Percentiles rank a stretch among this genome's conserved stretches.
Evolutionary conservation across 2,329 filamentous ascomycete species (phyloP).

Genomic region (Ascocoryne sarcoides): DNA sequence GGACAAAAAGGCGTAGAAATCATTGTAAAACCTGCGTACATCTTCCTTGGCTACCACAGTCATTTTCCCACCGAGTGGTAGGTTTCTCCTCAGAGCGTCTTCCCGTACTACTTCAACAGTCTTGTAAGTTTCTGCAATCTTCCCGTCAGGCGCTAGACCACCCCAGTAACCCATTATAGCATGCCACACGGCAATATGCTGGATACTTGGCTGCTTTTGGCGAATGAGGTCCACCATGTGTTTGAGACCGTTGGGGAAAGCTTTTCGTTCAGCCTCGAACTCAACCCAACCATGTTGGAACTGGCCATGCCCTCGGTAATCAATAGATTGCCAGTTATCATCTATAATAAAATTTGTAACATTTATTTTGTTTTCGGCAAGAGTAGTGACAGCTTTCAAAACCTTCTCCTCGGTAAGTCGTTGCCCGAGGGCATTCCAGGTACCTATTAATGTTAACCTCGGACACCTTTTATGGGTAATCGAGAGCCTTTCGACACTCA

Average conservation of each 20-base stretch:
- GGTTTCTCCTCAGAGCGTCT: constrained; percentile 36
- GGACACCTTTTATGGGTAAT: neutral
- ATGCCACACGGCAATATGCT: constrained; percentile 91
- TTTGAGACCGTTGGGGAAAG: constrained; percentile 75
- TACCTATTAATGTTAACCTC: constrained; percentile 39
- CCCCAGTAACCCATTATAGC: constrained; percentile 86
- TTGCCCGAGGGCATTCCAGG: constrained; percentile 90
- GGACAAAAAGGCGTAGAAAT: constrained; percentile 80
- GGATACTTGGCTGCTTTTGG: constrained; percentile 58
- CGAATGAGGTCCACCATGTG: constrained; percentile 62
- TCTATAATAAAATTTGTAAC: constrained; percentile 88
- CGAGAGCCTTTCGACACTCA: constrained; percentile 12
- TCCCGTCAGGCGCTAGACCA: constrained; percentile 66
- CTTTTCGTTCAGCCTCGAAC: constrained; percentile 75
- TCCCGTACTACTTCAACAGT: constrained; percentile 52
- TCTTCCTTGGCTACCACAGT: constrained; percentile 68
- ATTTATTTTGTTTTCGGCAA: constrained; percentile 64
- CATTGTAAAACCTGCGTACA: constrained; percentile 68
- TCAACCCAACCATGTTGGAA: constrained; percentile 61
- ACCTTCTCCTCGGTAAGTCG: constrained; percentile 74
- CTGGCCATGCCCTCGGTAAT: constrained; percentile 40
- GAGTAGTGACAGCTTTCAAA: constrained; percentile 59
- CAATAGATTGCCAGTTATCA: constrained; percentile 88
- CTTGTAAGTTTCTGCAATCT: constrained; percentile 70
- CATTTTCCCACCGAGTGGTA: constrained; percentile 54